Base-by-base conservation (phyloP, 202 grass and related monocot genomes). In the Tripidium arundinaceum region DNA sequence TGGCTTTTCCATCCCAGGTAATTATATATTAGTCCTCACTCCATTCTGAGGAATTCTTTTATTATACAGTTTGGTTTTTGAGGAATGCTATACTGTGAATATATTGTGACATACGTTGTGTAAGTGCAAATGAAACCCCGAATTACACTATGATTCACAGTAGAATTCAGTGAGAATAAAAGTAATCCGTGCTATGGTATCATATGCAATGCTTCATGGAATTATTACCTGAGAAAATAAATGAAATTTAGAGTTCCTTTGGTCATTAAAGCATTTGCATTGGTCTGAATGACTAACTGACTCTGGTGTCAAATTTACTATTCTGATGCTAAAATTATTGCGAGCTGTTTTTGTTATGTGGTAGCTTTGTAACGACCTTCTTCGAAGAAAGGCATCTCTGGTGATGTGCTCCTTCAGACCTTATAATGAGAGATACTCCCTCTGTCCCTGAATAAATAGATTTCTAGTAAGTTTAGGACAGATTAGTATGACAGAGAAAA, bases 1-100 rank as follows among this genome's bases (percentile, higher is more conserved):
- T 98, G 76, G 94, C 94, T 79, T 83, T 91, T 76, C 91, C 94
- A 76, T 90, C 91, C 43, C 94, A 98, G 94, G 94, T 98, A 85
- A 43, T 71, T 22, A 19, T 78, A 70, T 70, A 9, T 15, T 85
- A 59, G 24, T 81, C 69, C 52, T 72, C 45, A n/a, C 21, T 22
- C 52, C 11, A 84, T 62, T 62, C 37, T 62, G 29, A 50, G 50
- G 39, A 78, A 38, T 71, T 43, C 54, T 28, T 28, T 70, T 50
- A 36, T 42, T 27, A 62, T 33, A 34, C 37, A 78, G 7, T 19
- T 73, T 52, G 60, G 25, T 50, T 74, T 72, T 19, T 40, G 11
- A 1, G 15, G 41, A 57, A 36, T 57, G 7, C 11, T 80, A 60
- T 81, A 28, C 41, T 69, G 43, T 69, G 63, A 75, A 80, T 63